These are phyloP conservation scores for Boletus bicolor DNA, from an alignment of 768 basidiomycete species.

Conservation along the genomic window DNA sequence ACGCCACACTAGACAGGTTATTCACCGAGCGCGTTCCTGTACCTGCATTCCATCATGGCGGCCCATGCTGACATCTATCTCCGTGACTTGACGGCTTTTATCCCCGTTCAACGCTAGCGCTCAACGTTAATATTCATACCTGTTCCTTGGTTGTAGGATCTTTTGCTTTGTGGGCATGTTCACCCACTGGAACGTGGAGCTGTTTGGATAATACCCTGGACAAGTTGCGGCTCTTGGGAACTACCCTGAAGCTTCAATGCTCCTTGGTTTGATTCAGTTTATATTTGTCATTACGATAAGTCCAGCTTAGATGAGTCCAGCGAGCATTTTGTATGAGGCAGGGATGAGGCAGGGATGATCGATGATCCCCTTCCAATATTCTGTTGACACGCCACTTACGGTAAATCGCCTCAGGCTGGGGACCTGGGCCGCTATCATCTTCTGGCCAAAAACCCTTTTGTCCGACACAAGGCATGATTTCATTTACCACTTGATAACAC, in stretches of 20 bases:
- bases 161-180: not conserved
- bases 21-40: not conserved
- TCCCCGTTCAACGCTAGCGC: not conserved
- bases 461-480: not conserved
- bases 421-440: not conserved
- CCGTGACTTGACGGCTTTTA: not conserved
- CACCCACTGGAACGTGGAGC: not conserved
- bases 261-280: not conserved
- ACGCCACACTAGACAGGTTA: not conserved
- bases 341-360: not conserved
- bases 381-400: not conserved
- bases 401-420: not conserved
- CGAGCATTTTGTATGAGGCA: too few species aligned
- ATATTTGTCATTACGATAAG: not conserved
- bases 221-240: not conserved
- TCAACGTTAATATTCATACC: not conserved
- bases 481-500: not conserved
- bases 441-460: not conserved
- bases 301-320: not conserved
- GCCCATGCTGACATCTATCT: not conserved
- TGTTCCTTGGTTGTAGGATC: not conserved
- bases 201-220: not conserved
- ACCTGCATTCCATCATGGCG: not conserved
- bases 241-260: not conserved
- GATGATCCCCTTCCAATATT: not conserved